Evolutionary conservation across 192 early-diverging fungal species (phyloP).

Genomic region (Lobulomyces angularis): DNA sequence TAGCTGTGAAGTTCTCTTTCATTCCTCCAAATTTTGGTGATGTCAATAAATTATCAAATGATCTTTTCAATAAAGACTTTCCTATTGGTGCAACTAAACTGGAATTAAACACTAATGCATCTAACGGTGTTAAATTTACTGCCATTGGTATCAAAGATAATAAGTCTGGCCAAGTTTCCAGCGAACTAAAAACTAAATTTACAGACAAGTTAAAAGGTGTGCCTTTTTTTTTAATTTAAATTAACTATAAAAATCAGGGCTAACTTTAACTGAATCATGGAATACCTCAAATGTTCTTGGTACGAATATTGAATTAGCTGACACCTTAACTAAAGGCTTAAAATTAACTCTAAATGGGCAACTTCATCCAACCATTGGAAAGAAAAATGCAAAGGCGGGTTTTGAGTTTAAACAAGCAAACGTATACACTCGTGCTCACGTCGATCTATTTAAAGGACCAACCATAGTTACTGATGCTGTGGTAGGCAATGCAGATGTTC

Average conservation of each 20-base stretch:
- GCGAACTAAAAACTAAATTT: slow-evolving; percentile 98
- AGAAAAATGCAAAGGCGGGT: slow-evolving; percentile 68
- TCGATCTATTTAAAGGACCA: slow-evolving; percentile 94
- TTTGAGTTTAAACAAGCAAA: slow-evolving; percentile 93
- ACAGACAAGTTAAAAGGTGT: slow-evolving; percentile 77
- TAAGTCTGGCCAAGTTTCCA: slow-evolving; percentile 87
- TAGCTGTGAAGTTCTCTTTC: no score
- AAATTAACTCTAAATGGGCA: slow-evolving; percentile 84
- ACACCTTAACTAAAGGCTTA: slow-evolving; percentile 90
- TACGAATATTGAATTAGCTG: slow-evolving; percentile 83
- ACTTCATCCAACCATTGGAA: slow-evolving; percentile 69
- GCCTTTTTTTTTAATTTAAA: slow-evolving; percentile 2
- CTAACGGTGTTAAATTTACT: slow-evolving; percentile 95
- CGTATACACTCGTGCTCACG: slow-evolving; percentile 70
- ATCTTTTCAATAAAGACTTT: slow-evolving; percentile 95
- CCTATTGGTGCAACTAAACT: slow-evolving; percentile 86
- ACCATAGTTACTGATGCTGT: slow-evolving; percentile 79
- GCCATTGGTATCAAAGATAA: slow-evolving; percentile 86
- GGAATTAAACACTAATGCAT: slow-evolving; percentile 91
- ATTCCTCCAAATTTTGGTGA: slow-evolving; percentile 81
- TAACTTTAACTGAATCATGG: slow-evolving; percentile 95
- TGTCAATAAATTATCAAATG: slow-evolving; percentile 87
- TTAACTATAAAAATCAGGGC: slow-evolving; percentile 20
- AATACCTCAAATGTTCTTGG: slow-evolving; percentile 85
- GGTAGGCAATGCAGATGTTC: slow-evolving; percentile 76